Conservation (phyloP, 2,329 filamentous ascomycete genomes). For the Fusarium torreyae region DNA sequence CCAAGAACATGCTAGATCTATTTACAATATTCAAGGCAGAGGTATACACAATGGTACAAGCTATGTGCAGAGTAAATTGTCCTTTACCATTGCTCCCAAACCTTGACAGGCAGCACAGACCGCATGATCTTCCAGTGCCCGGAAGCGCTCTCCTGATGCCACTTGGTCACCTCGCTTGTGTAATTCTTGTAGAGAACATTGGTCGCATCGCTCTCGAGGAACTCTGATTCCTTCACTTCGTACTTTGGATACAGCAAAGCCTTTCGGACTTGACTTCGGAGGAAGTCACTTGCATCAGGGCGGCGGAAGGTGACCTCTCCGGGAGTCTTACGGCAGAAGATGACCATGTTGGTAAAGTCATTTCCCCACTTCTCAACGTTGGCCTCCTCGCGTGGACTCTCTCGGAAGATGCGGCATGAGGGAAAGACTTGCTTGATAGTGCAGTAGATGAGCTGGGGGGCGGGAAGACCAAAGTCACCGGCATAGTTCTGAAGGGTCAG, state of each 20-base stretch:
- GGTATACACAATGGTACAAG: constrained; percentile 19
- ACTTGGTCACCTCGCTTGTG: constrained; percentile 76
- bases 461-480: constrained; percentile 84
- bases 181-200: constrained; percentile 74
- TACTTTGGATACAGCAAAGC: constrained; percentile 80
- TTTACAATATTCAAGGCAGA: constrained; percentile 10
- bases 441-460: constrained; percentile 82
- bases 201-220: constrained; percentile 62
- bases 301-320: constrained; percentile 74
- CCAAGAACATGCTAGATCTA: constrained; percentile 10
- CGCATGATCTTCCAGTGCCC: constrained; percentile 97
- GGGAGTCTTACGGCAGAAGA: constrained; percentile 85
- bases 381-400: constrained; percentile 70
- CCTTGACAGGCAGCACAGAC: constrained; percentile 78
- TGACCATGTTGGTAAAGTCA: constrained; percentile 96
- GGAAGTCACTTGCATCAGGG: constrained; percentile 75
- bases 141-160: constrained; percentile 81
- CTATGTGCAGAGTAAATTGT: constrained; percentile 1
- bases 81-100: constrained; percentile 86
- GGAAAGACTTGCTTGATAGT: constrained; percentile 89
- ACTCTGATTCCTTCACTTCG: constrained; percentile 73
- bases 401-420: constrained; percentile 92
- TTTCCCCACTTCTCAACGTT: constrained; percentile 63
- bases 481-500: constrained; percentile 83
- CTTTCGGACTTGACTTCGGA: constrained; percentile 79